Evolutionary conservation across 2,329 filamentous ascomycete genomes (phyloP), one percentile per base, ranked within the genome.

Genomic region (Exophiala viscosa): DNA sequence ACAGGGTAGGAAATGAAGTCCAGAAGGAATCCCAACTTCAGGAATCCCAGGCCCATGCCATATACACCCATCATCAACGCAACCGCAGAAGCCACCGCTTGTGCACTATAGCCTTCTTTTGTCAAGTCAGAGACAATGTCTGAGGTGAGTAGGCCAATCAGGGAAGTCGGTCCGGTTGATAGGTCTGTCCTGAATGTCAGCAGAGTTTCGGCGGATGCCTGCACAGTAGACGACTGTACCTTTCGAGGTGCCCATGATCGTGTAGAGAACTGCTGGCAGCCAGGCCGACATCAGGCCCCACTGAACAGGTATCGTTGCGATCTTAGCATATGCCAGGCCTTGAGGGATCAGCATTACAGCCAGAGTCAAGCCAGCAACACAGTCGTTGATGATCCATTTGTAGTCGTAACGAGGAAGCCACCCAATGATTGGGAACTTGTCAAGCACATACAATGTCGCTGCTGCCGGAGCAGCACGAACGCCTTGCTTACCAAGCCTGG

Each of bases 1-100:
- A 86, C 80, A 0, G 83, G 83, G 1, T 83, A 74, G 0, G 83
- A 85, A 59, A 86, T 80, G 60, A 84, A 86, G 54, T 86, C 82
- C 15, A 86, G 73, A 4, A 86, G 70, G 64, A 84, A 86, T 1
- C 83, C 83, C 4, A 86, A 76, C 47, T 82, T 83, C 17, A 85
- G 71, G 1, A 85, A 70, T 0, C 83, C 83, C 2, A 86, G 69
- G 13, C 75, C 72, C 17, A 86, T 73, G 13, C 78, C 73, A 60
- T 82, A 84, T 2, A 84, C 71, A 0, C 84, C 84, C 56, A 85
- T 81, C 69, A 82, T 80, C 64, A 86, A 76, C 10, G 83, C 80
- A 1, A 85, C 76, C 6, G 81, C 82, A 0, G 80, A 80, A 1
- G 82, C 79, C 32, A 86, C 80, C 32, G 79, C 73, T 15, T 78